phyloP scores from a whole-genome alignment of 2,329 filamentous ascomycete species.

The Decorospora gaudefroyi region DNA sequence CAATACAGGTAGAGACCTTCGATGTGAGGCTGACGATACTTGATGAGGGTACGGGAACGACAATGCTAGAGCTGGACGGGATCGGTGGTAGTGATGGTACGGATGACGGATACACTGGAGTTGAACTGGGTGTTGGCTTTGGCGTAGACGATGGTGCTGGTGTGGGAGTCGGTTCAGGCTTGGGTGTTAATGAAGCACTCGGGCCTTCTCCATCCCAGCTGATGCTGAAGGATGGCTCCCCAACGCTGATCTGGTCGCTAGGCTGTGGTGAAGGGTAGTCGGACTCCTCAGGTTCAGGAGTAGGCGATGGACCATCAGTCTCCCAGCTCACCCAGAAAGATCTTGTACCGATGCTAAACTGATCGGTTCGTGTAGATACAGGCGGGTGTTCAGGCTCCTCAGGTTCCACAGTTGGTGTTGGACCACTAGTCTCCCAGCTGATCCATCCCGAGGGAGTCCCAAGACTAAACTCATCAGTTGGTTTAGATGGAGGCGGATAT shows the following conservation, averaged over 20 bases:
- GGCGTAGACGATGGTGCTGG: constrained; percentile 7
- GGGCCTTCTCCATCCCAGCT: constrained; percentile 12
- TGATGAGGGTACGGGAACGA: neutral
- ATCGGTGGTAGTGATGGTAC: neutral
- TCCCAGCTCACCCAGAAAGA: constrained; percentile 12
- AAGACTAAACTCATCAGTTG: constrained; percentile 24
- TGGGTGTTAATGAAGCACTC: constrained; percentile 1
- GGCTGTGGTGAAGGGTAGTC: constrained; percentile 12
- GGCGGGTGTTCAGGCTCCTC: constrained; percentile 13
- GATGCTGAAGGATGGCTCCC: constrained; percentile 10
- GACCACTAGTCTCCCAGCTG: constrained; percentile 19
- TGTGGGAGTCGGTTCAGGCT: constrained; percentile 6
- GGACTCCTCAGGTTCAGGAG: constrained; percentile 11
- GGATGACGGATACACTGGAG: constrained; percentile 2
- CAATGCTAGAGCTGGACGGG: constrained; percentile 5
- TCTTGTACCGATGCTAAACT: constrained; percentile 11
- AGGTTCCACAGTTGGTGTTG: constrained; percentile 5
- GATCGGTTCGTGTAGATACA: constrained; percentile 11
- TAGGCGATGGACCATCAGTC: constrained; percentile 6
- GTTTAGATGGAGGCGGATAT: constrained; percentile 14
- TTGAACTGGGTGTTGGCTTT: constrained; percentile 13
- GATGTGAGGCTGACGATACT: neutral
- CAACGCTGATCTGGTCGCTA: constrained; percentile 10
- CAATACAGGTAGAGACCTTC: neutral
- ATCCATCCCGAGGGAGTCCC: constrained; percentile 22